Evolutionary conservation across 805 yeast species (phyloP).

Genomic region (Yarrowia phangngaensis): DNA sequence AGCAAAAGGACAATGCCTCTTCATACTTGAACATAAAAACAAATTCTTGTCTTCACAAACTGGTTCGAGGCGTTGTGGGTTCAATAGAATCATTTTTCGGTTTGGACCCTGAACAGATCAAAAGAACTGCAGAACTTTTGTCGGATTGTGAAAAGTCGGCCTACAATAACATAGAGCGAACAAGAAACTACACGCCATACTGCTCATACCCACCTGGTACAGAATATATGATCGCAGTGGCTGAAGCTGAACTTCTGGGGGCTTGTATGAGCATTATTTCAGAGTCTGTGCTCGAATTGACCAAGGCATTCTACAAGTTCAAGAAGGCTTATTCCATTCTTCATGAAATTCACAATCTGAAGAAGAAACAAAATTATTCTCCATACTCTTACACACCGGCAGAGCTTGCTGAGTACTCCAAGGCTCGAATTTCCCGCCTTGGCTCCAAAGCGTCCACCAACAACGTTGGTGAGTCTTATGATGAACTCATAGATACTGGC

Average conservation of each 20-base stretch:
- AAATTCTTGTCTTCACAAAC: conserved; percentile 13
- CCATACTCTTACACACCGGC: conserved; percentile 13
- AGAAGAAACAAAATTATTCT: conserved; percentile 14
- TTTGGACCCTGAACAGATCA: conserved; percentile 16
- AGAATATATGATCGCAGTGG: conserved; percentile 85
- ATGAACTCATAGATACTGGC: conserved; percentile 88
- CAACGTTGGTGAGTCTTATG: conserved; percentile 47
- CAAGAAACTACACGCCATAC: conserved; percentile 18
- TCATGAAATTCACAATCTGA: conserved; percentile 61
- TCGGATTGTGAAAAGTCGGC: conserved; percentile 10
- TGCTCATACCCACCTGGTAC: conserved; percentile 80
- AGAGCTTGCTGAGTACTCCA: conserved; percentile 18
- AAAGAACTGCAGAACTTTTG: conserved; percentile 11
- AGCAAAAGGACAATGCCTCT: conserved; percentile 23
- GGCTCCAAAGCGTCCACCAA: conserved; percentile 23
- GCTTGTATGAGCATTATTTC: conserved; percentile 84
- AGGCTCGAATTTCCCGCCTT: conserved; percentile 19
- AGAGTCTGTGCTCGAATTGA: conserved; percentile 83
- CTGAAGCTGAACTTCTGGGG: conserved; percentile 79
- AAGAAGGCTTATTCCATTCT: conserved; percentile 84
- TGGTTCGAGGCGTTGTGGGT: conserved; percentile 15
- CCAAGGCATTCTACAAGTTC: conserved; percentile 81
- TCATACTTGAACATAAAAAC: conserved; percentile 9
- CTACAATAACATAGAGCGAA: conserved; percentile 19
- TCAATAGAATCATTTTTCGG: conserved; percentile 22